Base-by-base conservation (phyloP, 2,329 filamentous ascomycete genomes). In the Diaporthe aspalathi region DNA sequence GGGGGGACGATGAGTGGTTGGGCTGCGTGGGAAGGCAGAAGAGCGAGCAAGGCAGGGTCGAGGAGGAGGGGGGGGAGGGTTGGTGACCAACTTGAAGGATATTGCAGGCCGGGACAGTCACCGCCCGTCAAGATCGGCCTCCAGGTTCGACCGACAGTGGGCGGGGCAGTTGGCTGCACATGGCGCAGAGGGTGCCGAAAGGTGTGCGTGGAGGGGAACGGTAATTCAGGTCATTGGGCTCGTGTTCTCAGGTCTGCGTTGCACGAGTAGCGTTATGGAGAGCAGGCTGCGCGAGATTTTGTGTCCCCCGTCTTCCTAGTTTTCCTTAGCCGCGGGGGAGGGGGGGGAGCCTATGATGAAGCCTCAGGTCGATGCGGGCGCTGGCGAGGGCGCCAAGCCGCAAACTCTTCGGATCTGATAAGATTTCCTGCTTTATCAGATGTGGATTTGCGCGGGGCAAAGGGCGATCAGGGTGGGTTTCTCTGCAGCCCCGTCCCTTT, bases 361-460 rank as follows among this genome's bases (percentile, higher is more conserved):
- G 66, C 66, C 29, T 47, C 66, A 53, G 54, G 22, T 52, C 9
- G 43, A 60, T 68, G 67, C 56, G 67, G 67, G 43, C n/a, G n/a
- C 53, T 32, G 24, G 40, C n/a, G n/a, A 9, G 5, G 38, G 29
- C 29, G 66, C 67, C 67, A 68, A 68, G 67, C 53, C 56, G 67
- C 67, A 68, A 68, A 68, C 20, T 60, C 67, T 57, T 60, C 53
- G 67, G 67, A 68, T 68, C 67, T 60, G 67, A 68, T 68, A 68
- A 68, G 56, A 60, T 57, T 50, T 43, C 29, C 56, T 60, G 35
- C 29, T 45, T 60, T 68, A 68, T 68, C 67, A 68, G 67, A 68
- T 68, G 53, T 32, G 22, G 43, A 38, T 68, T 50, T 27, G 53
- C 29, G 53, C 43, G 53, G 67, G 53, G 67, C 54, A 49, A 50